Base-by-base conservation (phyloP, 768 basidiomycete species). In the Boletus speciosus region DNA sequence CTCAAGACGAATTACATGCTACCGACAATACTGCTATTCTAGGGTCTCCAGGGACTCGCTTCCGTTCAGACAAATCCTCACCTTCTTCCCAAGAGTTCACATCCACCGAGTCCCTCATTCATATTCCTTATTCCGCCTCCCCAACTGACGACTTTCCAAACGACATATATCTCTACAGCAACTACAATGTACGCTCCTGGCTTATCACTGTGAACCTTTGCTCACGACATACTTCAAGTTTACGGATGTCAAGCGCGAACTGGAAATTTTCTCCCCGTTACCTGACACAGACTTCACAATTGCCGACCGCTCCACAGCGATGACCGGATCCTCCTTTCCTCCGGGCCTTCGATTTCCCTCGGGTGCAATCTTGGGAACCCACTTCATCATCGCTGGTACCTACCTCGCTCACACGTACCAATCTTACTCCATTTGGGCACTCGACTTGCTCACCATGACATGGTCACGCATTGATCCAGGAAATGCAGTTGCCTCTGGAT, bases 311-410 rank as follows among this genome's bases (percentile, higher is more conserved):
- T 96, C 95, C 7, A 68, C 81, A 11, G 73, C 83, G 14, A 97
- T 98, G 93, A 77, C 78, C 16, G 91, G 90, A 19, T 75, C 82
- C 12, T 81, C 87, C 1, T 88, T 93, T 61, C 96, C 96, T 21
- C 96, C 97, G 0, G 96, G 96, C 12, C 82, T 98, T 41, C 88
- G 96, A 9, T 99, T 99, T 75, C 96, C 96, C 6, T 90, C 93
- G 0, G 96, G 95, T 19, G 92, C 93, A 32, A 85, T 98, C 56
- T 75, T 97, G 7, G 97, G 95, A 31, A 85, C 84, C 32, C 85
- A 93, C 69, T 82, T 99, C 67, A 88, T 99, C 70, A 86, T 98
- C 49, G 93, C 93, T 9, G 96, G 96, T 31, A 96, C 93, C 19
- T 97, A 97, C 66, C 86, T 99, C 54, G 93, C 95, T 1, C 90